These are phyloP conservation scores for Coniochaeta ligniaria DNA, from an alignment of 2,329 filamentous ascomycete species.

Conservation along the genomic window DNA sequence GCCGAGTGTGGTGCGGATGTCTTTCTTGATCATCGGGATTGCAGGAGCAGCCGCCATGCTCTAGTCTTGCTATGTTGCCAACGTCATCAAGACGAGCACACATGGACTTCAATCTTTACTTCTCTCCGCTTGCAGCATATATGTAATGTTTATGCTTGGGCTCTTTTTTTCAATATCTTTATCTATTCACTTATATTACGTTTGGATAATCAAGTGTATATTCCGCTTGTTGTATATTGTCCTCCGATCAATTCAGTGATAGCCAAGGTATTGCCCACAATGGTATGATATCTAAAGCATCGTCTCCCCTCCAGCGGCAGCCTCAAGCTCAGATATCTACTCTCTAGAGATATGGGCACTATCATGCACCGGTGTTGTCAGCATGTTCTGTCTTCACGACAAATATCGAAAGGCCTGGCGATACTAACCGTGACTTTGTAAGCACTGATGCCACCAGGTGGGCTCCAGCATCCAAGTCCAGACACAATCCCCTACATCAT, in stretches of 20 bases:
- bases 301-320: neutral
- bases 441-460: conserved; percentile 5
- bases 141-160: neutral
- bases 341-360: neutral
- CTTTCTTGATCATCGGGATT: neutral
- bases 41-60: neutral
- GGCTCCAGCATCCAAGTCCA: conserved; percentile 6
- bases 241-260: neutral
- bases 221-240: too few relatives aligned
- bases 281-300: neutral
- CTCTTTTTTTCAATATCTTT: neutral
- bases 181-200: neutral
- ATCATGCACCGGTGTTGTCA: neutral
- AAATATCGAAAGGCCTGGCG: neutral
- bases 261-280: neutral
- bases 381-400: neutral
- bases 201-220: neutral
- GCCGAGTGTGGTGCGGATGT: neutral
- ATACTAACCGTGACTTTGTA: conserved; percentile 3
- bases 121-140: neutral
- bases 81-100: neutral
- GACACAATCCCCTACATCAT: conserved; percentile 2
- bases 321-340: neutral
- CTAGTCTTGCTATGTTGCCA: neutral
- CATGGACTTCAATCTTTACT: neutral